These are phyloP conservation scores for Singerocomus inundabilis DNA, from an alignment of 1,284 basidiomycete genomes.

Conservation along the genomic window DNA sequence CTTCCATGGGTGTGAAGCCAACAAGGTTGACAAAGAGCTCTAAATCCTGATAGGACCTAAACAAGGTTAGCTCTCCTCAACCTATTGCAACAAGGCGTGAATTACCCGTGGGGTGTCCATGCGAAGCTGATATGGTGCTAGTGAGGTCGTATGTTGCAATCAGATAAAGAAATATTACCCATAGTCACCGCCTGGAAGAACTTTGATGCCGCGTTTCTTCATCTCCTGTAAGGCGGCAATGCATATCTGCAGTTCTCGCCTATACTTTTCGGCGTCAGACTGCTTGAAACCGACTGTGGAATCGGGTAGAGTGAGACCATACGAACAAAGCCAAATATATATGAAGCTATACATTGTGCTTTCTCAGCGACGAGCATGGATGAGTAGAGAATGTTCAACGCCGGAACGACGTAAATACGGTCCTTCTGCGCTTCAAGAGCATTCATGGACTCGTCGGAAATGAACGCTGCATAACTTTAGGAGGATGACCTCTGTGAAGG, in stretches of 20 bases:
- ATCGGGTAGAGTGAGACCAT: not conserved
- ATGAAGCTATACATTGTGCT: constrained; percentile 16
- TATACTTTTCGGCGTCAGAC: constrained; percentile 24
- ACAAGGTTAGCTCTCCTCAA: constrained; percentile 5
- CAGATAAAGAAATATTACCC: constrained; percentile 19
- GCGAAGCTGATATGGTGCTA: constrained; percentile 26
- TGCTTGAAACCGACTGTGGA: constrained; percentile 23
- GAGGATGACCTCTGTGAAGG: not conserved
- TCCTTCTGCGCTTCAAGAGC: constrained; percentile 34
- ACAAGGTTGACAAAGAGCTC: constrained; percentile 38
- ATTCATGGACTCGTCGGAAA: constrained; percentile 34
- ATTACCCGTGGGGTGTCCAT: constrained; percentile 37
- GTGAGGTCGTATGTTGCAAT: constrained; percentile 1
- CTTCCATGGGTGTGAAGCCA: constrained; percentile 37
- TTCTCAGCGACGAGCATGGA: constrained; percentile 26
- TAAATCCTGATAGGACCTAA: constrained; percentile 35
- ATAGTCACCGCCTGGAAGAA: constrained; percentile 35
- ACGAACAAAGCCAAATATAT: too few species aligned
- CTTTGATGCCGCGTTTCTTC: constrained; percentile 33
- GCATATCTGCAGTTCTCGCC: constrained; percentile 31
- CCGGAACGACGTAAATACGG: constrained; percentile 32
- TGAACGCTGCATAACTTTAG: constrained; percentile 27
- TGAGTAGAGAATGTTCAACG: constrained; percentile 35
- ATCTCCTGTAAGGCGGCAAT: constrained; percentile 36
- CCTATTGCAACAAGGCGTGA: not conserved